Base-by-base conservation (phyloP, 768 basidiomycete species). In the Amyloporia xantha region DNA sequence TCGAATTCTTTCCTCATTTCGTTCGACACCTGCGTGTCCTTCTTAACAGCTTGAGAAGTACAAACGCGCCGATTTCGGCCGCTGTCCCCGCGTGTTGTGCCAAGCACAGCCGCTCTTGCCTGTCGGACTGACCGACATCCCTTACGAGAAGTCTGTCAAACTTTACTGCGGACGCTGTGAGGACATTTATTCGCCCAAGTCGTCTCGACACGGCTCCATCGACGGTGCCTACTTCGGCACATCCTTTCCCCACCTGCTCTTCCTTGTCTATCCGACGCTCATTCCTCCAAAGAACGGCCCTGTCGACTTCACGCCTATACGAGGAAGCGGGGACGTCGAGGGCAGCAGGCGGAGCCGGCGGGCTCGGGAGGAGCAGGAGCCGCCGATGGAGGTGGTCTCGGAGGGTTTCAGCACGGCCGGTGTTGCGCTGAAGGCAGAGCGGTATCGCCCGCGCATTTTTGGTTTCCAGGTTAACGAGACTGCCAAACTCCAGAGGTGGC, bases 221-320 rank as follows among this genome's bases (percentile, higher is more conserved):
- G 96, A 99, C 64, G 95, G 96, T 24, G 96, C 96, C 1, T 99
- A 95, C 69, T 99, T 99, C 59, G 96, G 96, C 52, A 95, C 93
- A 0, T 96, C 94, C 1, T 97, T 98, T 73, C 92, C 94, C 0
- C 95, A 97, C 65, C 82, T 99, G 47, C 73, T 97, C 41, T 96
- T 94, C 72, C 91, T 98, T 73, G 92, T 97, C 28, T 97, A 98
- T 66, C 94, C 96, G 0, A 81, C 84, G 40, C 81, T 97, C 55
- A 86, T 96, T 37, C 91, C 95, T 19, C 79, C 83, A 25, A 97
- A 96, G 68, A 76, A 71, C 25, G 76, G 77, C 6, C 76, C 81
- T 0, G 62, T 67, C 11, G 75, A 75, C 28, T 57, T 68, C 2
- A 47, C 58, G 1, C 61, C 64, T 11, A 55, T 59, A 28, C 59